A percentile compares a stretch with the other conserved stretches of the same genome.
phyloP scores from a whole-genome alignment of 495 filamentous ascomycete species.

The Hyaloscypha variabilis region DNA sequence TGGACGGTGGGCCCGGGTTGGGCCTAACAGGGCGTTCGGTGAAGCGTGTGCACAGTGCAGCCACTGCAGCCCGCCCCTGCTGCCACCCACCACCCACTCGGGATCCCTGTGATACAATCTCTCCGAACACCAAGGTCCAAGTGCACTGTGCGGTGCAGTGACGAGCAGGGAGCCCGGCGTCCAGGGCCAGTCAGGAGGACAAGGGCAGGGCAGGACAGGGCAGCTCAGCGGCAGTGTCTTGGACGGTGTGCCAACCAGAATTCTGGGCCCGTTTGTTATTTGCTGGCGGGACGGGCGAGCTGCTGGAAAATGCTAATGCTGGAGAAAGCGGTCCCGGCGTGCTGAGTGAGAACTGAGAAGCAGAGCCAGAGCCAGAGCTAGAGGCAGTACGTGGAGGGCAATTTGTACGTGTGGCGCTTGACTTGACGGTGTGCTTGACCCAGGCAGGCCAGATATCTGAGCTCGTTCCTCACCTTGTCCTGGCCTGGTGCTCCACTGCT shows the following conservation, averaged over 20 bases:
- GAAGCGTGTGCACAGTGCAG: background rate
- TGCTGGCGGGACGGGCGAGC: background rate
- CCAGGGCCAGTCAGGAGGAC: too few relatives aligned
- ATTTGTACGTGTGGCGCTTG: too few relatives aligned
- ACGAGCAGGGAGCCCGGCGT: background rate
- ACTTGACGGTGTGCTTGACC: too few relatives aligned
- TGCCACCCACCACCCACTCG: conserved; percentile 2
- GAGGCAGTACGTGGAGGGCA: too few relatives aligned
- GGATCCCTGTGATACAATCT: conserved; percentile 9
- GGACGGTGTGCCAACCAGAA: conserved; percentile 9
- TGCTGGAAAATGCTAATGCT: background rate
- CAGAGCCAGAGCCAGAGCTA: background rate
- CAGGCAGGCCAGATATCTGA: too few relatives aligned
- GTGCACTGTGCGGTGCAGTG: background rate
- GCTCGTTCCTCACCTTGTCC: too few relatives aligned
- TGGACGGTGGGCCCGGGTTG: background rate
- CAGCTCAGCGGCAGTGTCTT: background rate
- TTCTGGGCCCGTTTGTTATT: background rate
- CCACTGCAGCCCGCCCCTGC: background rate
- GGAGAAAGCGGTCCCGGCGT: background rate
- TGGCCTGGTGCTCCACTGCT: background rate
- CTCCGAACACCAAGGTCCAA: conserved; percentile 3
- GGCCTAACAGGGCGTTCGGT: background rate
- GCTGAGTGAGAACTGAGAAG: background rate
- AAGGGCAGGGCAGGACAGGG: background rate